Conservation (phyloP, 306 rosid genomes). For the Lathyrus aphaca region DNA sequence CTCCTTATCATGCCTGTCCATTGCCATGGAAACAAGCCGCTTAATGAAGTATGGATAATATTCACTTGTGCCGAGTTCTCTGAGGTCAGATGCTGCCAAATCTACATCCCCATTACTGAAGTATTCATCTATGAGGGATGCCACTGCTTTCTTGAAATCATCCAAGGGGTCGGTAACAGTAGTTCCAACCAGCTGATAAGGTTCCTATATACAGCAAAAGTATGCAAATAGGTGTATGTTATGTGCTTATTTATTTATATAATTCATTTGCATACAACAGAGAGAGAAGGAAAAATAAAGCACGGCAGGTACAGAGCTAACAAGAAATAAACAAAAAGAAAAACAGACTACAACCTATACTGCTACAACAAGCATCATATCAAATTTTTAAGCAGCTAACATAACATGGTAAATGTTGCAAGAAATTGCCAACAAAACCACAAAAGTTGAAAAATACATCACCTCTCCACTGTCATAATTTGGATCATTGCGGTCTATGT, state of each 20-base stretch:
- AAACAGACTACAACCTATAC: neutral
- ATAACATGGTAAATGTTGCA: neutral
- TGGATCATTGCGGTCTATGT: conserved; percentile 49
- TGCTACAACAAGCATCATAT: neutral
- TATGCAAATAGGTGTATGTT: conserved; percentile 7
- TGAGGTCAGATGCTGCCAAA: conserved; percentile 83
- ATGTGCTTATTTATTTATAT: conserved; percentile 31
- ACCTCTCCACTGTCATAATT: conserved; percentile 57
- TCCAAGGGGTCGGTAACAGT: conserved; percentile 85
- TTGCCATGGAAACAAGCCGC: conserved; percentile 91
- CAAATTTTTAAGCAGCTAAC: neutral
- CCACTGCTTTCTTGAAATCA: conserved; percentile 89
- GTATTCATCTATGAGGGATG: conserved; percentile 82
- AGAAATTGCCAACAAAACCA: conserved; percentile 17
- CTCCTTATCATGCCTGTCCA: conserved; percentile 98
- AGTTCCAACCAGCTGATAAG: conserved; percentile 87
- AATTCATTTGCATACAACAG: conserved; percentile 9
- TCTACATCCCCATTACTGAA: conserved; percentile 87
- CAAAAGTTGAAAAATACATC: neutral
- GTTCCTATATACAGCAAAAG: conserved; percentile 65
- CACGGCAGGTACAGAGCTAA: neutral
- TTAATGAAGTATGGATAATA: conserved; percentile 90
- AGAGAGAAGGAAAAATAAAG: neutral
- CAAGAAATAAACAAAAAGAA: conserved; percentile 9
- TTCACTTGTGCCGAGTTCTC: conserved; percentile 85